Percentiles rank a stretch among this genome's conserved stretches.
These are phyloP conservation scores for Tripidium arundinaceum DNA, from an alignment of 202 grass and related monocot species.

Conservation along the genomic window DNA sequence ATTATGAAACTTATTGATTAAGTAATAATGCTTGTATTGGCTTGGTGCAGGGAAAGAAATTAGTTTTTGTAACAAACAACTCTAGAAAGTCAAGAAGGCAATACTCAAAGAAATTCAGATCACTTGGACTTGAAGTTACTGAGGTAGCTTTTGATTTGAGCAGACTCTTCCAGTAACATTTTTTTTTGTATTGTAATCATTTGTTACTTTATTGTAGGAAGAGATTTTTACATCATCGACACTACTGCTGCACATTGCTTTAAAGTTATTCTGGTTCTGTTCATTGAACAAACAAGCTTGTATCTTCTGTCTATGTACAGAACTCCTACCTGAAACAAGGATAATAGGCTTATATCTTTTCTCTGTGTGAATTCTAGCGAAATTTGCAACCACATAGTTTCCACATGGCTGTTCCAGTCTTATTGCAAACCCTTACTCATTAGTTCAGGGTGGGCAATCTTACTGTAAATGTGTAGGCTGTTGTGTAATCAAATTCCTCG, in stretches of 20 bases:
- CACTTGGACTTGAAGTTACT: constrained; percentile 79
- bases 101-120: constrained; percentile 77
- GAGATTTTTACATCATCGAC: constrained; percentile 85
- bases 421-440: neutral
- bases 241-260: neutral
- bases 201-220: constrained; percentile 56
- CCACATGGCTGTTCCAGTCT: neutral
- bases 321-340: neutral
- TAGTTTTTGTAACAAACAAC: constrained; percentile 76
- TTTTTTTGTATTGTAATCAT: constrained; percentile 12
- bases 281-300: neutral
- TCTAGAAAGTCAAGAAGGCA: constrained; percentile 85
- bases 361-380: neutral
- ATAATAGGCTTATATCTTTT: neutral
- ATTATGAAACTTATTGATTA: constrained; percentile 1
- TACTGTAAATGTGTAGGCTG: neutral
- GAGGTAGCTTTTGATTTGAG: constrained; percentile 48
- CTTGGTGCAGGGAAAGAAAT: constrained; percentile 70
- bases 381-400: neutral
- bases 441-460: neutral
- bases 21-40: constrained; percentile 16
- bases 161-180: neutral
- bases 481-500: neutral
- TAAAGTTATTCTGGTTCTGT: neutral
- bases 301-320: neutral